Evolutionary conservation across 2,329 filamentous ascomycete genomes (phyloP).

Genomic region (Colletotrichum sojae): DNA sequence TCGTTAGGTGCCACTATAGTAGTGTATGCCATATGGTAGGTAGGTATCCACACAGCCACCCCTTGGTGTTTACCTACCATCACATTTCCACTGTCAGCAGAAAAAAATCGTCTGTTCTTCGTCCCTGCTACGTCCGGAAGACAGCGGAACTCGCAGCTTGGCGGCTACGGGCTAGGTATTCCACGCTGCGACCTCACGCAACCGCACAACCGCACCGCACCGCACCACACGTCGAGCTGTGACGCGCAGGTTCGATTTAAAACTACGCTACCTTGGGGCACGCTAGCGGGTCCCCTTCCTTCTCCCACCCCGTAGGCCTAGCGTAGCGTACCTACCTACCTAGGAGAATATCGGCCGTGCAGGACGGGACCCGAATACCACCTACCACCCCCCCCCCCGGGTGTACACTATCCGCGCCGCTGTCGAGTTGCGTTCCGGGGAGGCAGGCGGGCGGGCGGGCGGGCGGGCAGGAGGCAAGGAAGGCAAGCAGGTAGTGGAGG

Average conservation of each 20-base stretch:
- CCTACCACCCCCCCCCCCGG: conserved; percentile 12
- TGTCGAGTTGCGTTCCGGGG: too few species aligned
- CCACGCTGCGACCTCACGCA: conserved; percentile 27
- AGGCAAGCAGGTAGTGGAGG: too few species aligned
- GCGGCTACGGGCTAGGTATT: background rate
- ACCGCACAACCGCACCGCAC: background rate
- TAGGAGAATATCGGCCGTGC: conserved; percentile 39
- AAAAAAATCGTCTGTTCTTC: conserved; percentile 29
- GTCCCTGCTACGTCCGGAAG: conserved; percentile 40
- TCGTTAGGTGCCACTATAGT: too few species aligned
- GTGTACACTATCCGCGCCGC: background rate
- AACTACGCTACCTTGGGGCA: conserved; percentile 14
- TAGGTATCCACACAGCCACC: conserved; percentile 18
- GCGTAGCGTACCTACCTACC: conserved; percentile 12
- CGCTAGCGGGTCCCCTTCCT: too few species aligned
- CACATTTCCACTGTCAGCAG: background rate
- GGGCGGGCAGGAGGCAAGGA: too few species aligned
- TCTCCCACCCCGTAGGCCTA: too few species aligned
- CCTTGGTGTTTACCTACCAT: conserved; percentile 14
- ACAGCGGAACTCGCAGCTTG: conserved; percentile 35
- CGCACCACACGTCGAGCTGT: conserved; percentile 11
- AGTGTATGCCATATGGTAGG: too few species aligned
- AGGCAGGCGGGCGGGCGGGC: too few species aligned
- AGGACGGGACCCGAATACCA: conserved; percentile 39
- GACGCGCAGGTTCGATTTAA: conserved; percentile 40